Conservation (phyloP, 371 early-diverging fungal species). For the Mucor racemosus region DNA sequence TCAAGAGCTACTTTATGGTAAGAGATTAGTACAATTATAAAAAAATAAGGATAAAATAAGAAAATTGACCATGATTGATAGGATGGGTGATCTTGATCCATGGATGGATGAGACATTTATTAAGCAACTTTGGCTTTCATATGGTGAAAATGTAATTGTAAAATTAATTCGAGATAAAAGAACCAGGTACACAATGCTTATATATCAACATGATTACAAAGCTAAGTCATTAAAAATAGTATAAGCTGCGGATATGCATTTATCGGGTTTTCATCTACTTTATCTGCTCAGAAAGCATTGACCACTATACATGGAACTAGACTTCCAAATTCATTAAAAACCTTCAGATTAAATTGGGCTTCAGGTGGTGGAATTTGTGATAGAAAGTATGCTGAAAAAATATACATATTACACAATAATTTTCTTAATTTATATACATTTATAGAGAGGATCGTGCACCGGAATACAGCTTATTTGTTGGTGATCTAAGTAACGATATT, state of each 20-base stretch:
- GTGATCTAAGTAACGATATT: slow-evolving; percentile 81
- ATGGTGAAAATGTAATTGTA: slow-evolving; percentile 77
- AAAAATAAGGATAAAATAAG: not conserved
- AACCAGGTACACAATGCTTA: slow-evolving; percentile 15
- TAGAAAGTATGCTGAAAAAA: slow-evolving; percentile 36
- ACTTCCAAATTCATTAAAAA: slow-evolving; percentile 78
- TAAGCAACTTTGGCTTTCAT: slow-evolving; percentile 67
- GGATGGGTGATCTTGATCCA: slow-evolving; percentile 86
- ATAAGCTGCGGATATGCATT: slow-evolving; percentile 79
- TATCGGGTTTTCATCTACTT: slow-evolving; percentile 65
- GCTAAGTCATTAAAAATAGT: slow-evolving; percentile 22
- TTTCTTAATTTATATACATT: slow-evolving; percentile 9
- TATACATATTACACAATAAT: not conserved
- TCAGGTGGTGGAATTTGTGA: slow-evolving; percentile 69
- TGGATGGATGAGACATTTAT: slow-evolving; percentile 88
- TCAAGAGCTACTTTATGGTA: slow-evolving; percentile 11
- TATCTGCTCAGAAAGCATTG: slow-evolving; percentile 70
- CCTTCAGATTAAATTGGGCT: slow-evolving; percentile 94
- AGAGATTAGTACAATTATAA: not conserved
- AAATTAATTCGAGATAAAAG: slow-evolving; percentile 87
- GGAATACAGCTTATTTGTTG: slow-evolving; percentile 88
- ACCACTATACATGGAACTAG: slow-evolving; percentile 73
- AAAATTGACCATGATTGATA: slow-evolving; percentile 8
- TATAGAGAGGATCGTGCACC: slow-evolving; percentile 61
- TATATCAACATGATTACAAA: not conserved